phyloP scores from a whole-genome alignment of 2,329 filamentous ascomycete genomes.

The Fusarium sp. region DNA sequence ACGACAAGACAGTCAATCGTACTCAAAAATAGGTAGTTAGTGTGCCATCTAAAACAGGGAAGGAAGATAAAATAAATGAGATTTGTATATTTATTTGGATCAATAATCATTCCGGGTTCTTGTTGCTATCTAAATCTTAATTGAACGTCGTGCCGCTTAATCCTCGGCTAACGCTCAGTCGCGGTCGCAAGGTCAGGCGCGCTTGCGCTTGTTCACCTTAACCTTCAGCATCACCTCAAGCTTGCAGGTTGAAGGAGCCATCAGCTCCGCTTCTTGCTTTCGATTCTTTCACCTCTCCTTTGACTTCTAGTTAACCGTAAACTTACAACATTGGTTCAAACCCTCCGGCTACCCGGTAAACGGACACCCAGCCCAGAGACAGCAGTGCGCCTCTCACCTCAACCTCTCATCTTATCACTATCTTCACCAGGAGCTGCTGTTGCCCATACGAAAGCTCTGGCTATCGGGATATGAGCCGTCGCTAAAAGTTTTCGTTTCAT shows the following conservation, averaged over 20 bases:
- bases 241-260: constrained; percentile 22
- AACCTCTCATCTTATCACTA: constrained; percentile 11
- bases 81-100: not conserved
- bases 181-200: constrained; percentile 28
- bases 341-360: not conserved
- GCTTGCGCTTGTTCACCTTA: constrained; percentile 28
- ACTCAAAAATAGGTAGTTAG: not conserved
- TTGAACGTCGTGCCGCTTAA: constrained; percentile 37
- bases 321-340: not conserved
- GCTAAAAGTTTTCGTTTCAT: constrained; percentile 10
- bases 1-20: not conserved
- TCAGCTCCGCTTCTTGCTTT: constrained; percentile 11
- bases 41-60: no score
- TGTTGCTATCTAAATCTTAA: not conserved
- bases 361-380: not conserved
- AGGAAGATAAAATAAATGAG: not conserved
- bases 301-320: not conserved
- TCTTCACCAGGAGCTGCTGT: constrained; percentile 1
- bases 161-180: constrained; percentile 40
- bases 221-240: constrained; percentile 31
- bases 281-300: not conserved
- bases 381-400: not conserved
- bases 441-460: not conserved
- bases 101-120: not conserved
- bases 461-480: constrained; percentile 22